Percentiles rank a stretch among this genome's conserved stretches.
Evolutionary conservation across 23 red algal species (phyloP).

Genomic region (Gracilaria gracilis): DNA sequence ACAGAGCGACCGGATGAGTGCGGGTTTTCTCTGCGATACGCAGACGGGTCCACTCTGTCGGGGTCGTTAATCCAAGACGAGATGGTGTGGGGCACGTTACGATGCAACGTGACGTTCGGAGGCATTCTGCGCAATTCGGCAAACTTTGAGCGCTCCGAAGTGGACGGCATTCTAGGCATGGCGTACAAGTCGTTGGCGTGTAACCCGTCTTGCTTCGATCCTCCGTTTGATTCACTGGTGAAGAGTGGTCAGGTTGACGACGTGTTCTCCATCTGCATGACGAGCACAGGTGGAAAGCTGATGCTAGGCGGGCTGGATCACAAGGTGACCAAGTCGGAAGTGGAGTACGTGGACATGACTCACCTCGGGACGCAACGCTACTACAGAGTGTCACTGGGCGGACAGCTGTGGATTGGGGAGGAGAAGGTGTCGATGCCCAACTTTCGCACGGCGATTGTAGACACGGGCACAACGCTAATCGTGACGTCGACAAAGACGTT

Average conservation of each 20-base stretch:
- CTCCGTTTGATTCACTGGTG: constrained; percentile 91
- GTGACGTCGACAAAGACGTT: constrained; percentile 74
- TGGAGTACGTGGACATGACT: constrained; percentile 80
- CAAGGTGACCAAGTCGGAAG: constrained; percentile 37
- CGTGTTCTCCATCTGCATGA: constrained; percentile 95
- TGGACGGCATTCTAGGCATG: constrained; percentile 96
- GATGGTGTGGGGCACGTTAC: constrained; percentile 61
- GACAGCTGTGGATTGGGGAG: constrained; percentile 60
- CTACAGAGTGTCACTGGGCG: constrained; percentile 83
- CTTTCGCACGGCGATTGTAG: constrained; percentile 85
- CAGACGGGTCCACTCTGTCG: constrained; percentile 56
- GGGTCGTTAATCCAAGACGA: constrained; percentile 69
- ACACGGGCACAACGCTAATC: constrained; percentile 96
- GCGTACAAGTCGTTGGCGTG: constrained; percentile 92
- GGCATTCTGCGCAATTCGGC: constrained; percentile 76
- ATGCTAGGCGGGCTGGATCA: constrained; percentile 91
- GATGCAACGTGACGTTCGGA: constrained; percentile 76
- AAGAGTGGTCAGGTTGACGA: constrained; percentile 75
- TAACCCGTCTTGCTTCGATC: constrained; percentile 94
- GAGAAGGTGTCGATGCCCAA: constrained; percentile 67
- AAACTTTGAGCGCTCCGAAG: constrained; percentile 85
- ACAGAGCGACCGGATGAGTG: constrained; percentile 70
- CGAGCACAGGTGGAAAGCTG: constrained; percentile 76
- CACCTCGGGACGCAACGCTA: constrained; percentile 62
- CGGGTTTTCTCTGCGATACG: constrained; percentile 73